Conservation (phyloP, 768 basidiomycete genomes). For the Leccinum imitatum region DNA sequence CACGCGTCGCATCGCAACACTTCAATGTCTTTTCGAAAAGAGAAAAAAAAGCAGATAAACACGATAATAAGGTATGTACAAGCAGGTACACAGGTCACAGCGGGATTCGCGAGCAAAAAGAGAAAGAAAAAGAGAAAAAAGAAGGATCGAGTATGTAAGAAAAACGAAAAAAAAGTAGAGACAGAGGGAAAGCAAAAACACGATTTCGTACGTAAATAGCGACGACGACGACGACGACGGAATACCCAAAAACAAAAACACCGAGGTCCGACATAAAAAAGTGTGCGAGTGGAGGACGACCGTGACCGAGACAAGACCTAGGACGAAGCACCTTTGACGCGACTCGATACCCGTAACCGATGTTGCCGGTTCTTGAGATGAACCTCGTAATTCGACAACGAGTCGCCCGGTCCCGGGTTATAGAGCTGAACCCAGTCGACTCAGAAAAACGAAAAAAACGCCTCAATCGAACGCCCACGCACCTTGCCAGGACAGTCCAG, state of each 20-base stretch:
- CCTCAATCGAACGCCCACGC: background rate
- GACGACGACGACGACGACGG: background rate
- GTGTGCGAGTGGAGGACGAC: background rate
- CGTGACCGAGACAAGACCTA: constrained; percentile 10
- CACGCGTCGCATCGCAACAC: too few species aligned
- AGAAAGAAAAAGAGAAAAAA: background rate
- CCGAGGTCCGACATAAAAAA: constrained; percentile 13
- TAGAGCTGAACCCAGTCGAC: constrained; percentile 56
- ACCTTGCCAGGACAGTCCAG: constrained; percentile 94
- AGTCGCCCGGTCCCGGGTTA: constrained; percentile 86
- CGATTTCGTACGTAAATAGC: constrained; percentile 18
- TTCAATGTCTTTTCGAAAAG: too few species aligned
- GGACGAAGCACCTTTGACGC: constrained; percentile 30
- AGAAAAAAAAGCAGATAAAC: constrained; percentile 26
- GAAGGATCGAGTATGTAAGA: background rate
- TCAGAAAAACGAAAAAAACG: background rate
- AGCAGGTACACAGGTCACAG: constrained; percentile 29
- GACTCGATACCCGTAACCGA: constrained; percentile 68
- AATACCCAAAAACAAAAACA: constrained; percentile 3
- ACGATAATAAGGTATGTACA: constrained; percentile 39
- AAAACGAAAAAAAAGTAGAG: background rate
- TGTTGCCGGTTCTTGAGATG: constrained; percentile 87
- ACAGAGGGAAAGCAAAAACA: constrained; percentile 9
- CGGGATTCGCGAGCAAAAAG: constrained; percentile 19
- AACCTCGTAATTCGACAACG: constrained; percentile 86